Base-by-base conservation (phyloP, 2,329 filamentous ascomycete genomes). In the Microdochium paspali region DNA sequence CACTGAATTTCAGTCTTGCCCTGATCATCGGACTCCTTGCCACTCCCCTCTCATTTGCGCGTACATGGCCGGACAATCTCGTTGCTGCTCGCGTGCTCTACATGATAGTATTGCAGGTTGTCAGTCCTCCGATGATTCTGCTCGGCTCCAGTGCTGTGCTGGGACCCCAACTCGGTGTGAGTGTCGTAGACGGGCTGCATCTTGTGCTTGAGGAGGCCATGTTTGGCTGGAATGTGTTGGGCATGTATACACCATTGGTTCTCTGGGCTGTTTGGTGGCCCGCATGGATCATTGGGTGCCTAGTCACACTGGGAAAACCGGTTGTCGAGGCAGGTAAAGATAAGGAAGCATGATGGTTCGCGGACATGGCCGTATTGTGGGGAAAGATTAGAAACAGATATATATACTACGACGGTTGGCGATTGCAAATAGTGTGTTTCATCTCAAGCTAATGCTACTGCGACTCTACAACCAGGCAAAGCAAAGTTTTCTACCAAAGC, bases 221-320 rank as follows among this genome's bases (percentile, higher is more conserved):
- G 4, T 90, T 93, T 61, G 90, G 87, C 0, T 95, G 90, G 90
- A 79, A 88, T 59, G 82, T 95, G 12, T 90, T 85, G 80, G 88
- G 89, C 1, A 80, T 93, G 76, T 94, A 90, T 71, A 94, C 90
- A 1, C 84, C 87, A 50, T 81, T 95, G 18, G 80, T 94, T 10
- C 77, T 95, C n/a, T 95, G 90, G 87, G 86, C 89, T 61, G 82
- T 95, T 40, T 96, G 90, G 90, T 93, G 89, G 85, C 90, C 90
- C 1, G 89, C 88, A 7, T 96, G 90, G 90, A 64, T 93, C 31
- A 77, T 82, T 6, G 86, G 77, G 2, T 69, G 72, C 49, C 63
- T 82, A 5, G 68, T 77, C 23, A 70, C 82, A 42, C 65, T 80
- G 47, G 75, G 75, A 4, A 40, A 20, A 21, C 35, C 35, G 15